phyloP scores from a whole-genome alignment of 208 protist genomes.

The Leishmania braziliensis region DNA sequence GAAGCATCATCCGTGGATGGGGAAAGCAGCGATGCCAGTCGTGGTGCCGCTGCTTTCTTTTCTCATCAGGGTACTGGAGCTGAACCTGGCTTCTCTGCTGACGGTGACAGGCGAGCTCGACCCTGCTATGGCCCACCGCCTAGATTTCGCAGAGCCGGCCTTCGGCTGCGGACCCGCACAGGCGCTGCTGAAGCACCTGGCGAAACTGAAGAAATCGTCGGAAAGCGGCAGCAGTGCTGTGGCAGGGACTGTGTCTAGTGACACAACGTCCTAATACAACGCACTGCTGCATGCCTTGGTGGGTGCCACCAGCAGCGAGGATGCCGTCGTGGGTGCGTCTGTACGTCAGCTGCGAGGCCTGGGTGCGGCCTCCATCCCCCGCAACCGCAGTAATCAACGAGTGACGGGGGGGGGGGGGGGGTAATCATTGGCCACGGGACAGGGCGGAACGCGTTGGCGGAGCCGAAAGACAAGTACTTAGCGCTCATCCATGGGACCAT shows the following conservation, averaged over 20 bases:
- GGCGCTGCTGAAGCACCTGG: conserved; percentile 39
- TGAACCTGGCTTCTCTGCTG: conserved; percentile 36
- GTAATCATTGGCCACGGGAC: no score
- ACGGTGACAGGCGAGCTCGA: conserved; percentile 17
- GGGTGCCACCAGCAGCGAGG: conserved; percentile 35
- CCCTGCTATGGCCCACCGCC: conserved; percentile 39
- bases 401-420: neutral
- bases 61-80: conserved; percentile 7
- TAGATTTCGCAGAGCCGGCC: conserved; percentile 39
- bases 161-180: conserved; percentile 32
- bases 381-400: conserved; percentile 8
- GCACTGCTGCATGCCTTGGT: conserved; percentile 48
- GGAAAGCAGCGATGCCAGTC: neutral
- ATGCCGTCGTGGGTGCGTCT: conserved; percentile 32
- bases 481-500: conserved; percentile 51
- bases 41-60: conserved; percentile 1
- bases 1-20: neutral
- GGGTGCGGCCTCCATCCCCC: conserved; percentile 12
- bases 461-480: conserved; percentile 21
- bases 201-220: conserved; percentile 1
- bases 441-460: no score
- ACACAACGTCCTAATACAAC: conserved; percentile 17
- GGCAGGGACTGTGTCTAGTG: conserved; percentile 26
- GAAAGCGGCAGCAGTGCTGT: conserved; percentile 1
- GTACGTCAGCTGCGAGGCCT: conserved; percentile 35